Base-by-base conservation (phyloP, 2,329 filamentous ascomycete genomes). In the Clonostachys rosea region DNA sequence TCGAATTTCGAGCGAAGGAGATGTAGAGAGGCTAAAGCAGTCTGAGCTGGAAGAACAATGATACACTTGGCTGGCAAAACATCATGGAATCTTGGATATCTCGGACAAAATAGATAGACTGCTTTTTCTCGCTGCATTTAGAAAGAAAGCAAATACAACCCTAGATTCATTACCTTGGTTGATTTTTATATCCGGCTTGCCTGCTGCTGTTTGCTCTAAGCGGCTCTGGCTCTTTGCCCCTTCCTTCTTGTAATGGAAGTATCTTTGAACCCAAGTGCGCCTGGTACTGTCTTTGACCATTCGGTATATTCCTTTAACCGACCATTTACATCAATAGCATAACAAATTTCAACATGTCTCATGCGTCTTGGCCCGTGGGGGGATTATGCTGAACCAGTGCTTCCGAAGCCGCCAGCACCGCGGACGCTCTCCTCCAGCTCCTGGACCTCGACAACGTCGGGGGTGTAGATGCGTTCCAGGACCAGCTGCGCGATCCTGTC, bases 401-500 rank as follows among this genome's bases (percentile, higher is more conserved):
- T 95, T 46, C 91, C 91, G 62, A 96, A 96, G 2, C 91, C 94
- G 24, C 91, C 92, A 1, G 85, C 90, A 24, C 94, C 94, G 40
- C 94, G 78, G 11, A 95, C 90, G 61, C 89, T 97, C 72, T 91
- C 89, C 60, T 92, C 89, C 49, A 99, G 76, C 71, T 92, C 81
- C 58, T 89, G 75, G 3, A 97, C 92, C 60, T 95, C 91, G n/a
- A 87, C 70, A 6, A 99, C 87, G 42, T 95, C 89, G 3, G 94
- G 92, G 30, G 91, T 97, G 61, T 88, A 91, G 61, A 97, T 96
- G 66, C 90, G 83, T 78, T 99, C 94, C 48, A 99, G 74, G 54
- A 99, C 83, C 56, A 99, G 78, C 76, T 99, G 94, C 40, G 94
- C 95, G 60, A 99, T 75, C 46, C 94, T 86, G 68, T 99, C 94